A percentile compares a stretch with the other conserved stretches of the same genome.
phyloP scores from a whole-genome alignment of 768 basidiomycete species.

The Udeniomyces megalosporus region DNA sequence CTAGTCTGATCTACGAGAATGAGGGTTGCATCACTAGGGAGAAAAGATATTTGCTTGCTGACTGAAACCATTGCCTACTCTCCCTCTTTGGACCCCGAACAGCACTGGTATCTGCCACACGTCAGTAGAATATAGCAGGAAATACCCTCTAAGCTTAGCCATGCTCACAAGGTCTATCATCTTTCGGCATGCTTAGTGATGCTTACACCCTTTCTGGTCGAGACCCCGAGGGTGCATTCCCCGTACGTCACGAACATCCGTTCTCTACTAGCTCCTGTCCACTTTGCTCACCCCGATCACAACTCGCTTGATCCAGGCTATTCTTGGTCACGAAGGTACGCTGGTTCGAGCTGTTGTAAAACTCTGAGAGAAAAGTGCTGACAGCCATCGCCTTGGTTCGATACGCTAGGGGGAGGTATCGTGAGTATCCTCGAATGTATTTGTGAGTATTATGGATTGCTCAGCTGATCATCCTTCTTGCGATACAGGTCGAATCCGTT shows the following conservation, averaged over 20 bases:
- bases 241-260: constrained; percentile 7
- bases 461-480: too few relatives aligned
- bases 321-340: constrained; percentile 78
- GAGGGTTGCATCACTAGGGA: background rate
- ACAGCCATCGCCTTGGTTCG: too few relatives aligned
- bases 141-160: too few relatives aligned
- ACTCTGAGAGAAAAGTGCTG: background rate
- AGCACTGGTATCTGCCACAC: constrained; percentile 93
- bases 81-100: background rate
- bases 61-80: background rate
- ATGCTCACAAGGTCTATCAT: too few relatives aligned
- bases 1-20: too few relatives aligned
- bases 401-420: background rate
- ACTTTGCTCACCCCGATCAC: too few relatives aligned
- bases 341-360: background rate
- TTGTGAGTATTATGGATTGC: background rate
- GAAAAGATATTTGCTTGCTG: too few relatives aligned
- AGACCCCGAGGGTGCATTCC: constrained; percentile 60
- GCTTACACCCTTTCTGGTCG: constrained; percentile 92
- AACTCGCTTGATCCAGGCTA: background rate
- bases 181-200: constrained; percentile 34
- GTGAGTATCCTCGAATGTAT: background rate
- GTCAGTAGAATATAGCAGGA: too few relatives aligned
- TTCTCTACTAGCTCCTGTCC: too few relatives aligned
- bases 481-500: constrained; percentile 85